These are phyloP conservation scores for Dendrothele bispora DNA, from an alignment of 768 basidiomycete species.

Conservation along the genomic window DNA sequence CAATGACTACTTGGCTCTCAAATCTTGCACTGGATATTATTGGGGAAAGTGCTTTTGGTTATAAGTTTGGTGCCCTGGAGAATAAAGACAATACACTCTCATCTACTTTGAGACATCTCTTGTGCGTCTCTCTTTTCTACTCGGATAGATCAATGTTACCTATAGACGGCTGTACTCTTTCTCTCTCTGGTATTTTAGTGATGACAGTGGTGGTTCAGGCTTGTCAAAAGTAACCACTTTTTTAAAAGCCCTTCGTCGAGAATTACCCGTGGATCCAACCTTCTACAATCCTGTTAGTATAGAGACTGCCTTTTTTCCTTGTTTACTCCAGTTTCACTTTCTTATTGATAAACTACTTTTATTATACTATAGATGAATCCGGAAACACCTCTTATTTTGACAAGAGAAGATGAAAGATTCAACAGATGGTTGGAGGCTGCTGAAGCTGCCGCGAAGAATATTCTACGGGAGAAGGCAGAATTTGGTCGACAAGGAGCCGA, in stretches of 20 bases:
- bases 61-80: conserved; percentile 20
- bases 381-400: not conserved
- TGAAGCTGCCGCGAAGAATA: not conserved
- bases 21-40: conserved; percentile 34
- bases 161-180: not conserved
- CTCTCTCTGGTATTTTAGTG: not conserved
- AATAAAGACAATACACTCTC: not conserved
- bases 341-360: too few relatives aligned
- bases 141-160: not conserved
- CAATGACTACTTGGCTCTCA: conserved; percentile 24
- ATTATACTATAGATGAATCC: not conserved
- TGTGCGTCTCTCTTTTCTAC: too few relatives aligned
- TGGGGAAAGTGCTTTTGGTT: conserved; percentile 33
- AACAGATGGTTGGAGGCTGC: not conserved
- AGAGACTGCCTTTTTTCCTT: conserved; percentile 5
- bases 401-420: conserved; percentile 1
- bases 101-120: conserved; percentile 3
- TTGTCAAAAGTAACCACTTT: not conserved
- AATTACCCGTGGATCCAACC: not conserved
- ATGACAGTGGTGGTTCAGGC: not conserved
- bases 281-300: not conserved
- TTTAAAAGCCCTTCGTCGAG: too few relatives aligned
- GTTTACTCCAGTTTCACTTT: too few relatives aligned
- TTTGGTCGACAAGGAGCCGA: not conserved
- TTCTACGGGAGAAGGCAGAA: not conserved